Conservation (phyloP, 2,329 filamentous ascomycete species). For the Exophiala sideris region DNA sequence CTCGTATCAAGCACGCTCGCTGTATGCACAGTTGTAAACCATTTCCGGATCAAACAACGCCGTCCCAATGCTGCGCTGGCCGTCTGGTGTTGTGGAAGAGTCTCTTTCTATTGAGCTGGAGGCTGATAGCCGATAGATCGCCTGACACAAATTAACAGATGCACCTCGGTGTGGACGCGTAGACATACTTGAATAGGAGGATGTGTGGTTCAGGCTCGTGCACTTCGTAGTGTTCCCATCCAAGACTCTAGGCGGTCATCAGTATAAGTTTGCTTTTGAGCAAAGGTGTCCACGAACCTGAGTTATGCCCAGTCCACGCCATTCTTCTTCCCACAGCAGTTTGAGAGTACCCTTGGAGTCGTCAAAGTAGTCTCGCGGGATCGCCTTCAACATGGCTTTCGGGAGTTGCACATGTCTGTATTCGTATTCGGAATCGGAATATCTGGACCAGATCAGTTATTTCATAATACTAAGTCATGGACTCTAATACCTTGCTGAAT, state of each 20-base stretch:
- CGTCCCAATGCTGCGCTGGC: conserved; percentile 26
- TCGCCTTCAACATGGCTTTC: conserved; percentile 96
- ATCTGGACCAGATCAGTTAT: conserved; percentile 53
- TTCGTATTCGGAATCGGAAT: conserved; percentile 88
- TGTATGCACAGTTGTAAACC: conserved; percentile 22
- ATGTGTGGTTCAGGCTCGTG: conserved; percentile 99
- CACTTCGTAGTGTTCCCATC: conserved; percentile 99
- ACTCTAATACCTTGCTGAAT: conserved; percentile 72
- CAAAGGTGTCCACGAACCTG: conserved; percentile 59
- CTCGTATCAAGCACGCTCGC: conserved; percentile 24
- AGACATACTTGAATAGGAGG: conserved; percentile 88
- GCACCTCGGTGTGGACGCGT: background rate
- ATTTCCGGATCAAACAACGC: conserved; percentile 19
- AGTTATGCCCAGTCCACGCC: conserved; percentile 94
- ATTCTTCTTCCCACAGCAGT: conserved; percentile 96
- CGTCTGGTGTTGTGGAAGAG: conserved; percentile 6
- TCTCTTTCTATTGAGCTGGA: conserved; percentile 44
- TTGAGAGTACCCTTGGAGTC: conserved; percentile 86
- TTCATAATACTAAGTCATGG: background rate
- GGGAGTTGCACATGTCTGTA: conserved; percentile 97
- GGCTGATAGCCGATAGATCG: conserved; percentile 82
- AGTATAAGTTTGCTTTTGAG: conserved; percentile 5
- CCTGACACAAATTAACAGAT: conserved; percentile 45
- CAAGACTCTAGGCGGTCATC: conserved; percentile 67
- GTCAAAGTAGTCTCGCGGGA: conserved; percentile 93